Conservation (phyloP, 768 basidiomycete species). For the Termitomyces sp. region DNA sequence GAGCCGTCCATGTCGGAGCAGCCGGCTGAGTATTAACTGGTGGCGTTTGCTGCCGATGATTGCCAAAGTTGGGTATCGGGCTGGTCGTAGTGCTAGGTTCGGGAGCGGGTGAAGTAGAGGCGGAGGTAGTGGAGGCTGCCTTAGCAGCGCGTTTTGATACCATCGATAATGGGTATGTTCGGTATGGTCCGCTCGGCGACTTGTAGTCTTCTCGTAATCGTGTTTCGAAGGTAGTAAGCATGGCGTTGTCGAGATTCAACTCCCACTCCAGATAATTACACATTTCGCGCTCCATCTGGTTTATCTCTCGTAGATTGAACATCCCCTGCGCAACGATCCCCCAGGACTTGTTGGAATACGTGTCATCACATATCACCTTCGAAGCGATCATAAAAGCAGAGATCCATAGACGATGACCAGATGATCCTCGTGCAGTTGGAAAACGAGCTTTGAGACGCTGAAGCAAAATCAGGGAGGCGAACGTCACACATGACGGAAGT, state of each 20-base stretch:
- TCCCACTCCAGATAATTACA: slow-evolving; percentile 92
- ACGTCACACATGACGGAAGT: slow-evolving; percentile 67
- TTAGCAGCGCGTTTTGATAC: slow-evolving; percentile 58
- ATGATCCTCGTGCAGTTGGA: slow-evolving; percentile 86
- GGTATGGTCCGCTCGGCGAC: slow-evolving; percentile 49
- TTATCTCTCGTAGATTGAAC: slow-evolving; percentile 85
- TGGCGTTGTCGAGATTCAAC: slow-evolving; percentile 66
- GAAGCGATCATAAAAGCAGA: slow-evolving; percentile 92
- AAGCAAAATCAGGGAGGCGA: slow-evolving; percentile 63
- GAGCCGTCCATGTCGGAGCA: slow-evolving; percentile 24
- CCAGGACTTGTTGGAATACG: slow-evolving; percentile 93
- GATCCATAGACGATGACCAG: slow-evolving; percentile 86
- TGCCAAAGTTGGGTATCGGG: slow-evolving; percentile 44
- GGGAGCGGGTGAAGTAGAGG: slow-evolving; percentile 34
- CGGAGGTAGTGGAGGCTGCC: slow-evolving; percentile 35
- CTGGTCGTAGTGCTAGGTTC: slow-evolving; percentile 41
- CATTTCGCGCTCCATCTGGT: slow-evolving; percentile 97
- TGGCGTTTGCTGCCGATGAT: slow-evolving; percentile 29
- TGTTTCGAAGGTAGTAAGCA: slow-evolving; percentile 56
- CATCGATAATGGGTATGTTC: slow-evolving; percentile 57
- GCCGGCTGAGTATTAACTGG: slow-evolving; percentile 26
- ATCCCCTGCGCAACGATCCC: slow-evolving; percentile 85
- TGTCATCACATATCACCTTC: slow-evolving; percentile 93
- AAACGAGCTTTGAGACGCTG: slow-evolving; percentile 88
- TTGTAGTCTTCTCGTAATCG: slow-evolving; percentile 60